Percentiles rank a stretch among this genome's conserved stretches.
These are phyloP conservation scores for Selaginella moellendorffii DNA, from an alignment of 75 land plant genomes.

Conservation along the genomic window DNA sequence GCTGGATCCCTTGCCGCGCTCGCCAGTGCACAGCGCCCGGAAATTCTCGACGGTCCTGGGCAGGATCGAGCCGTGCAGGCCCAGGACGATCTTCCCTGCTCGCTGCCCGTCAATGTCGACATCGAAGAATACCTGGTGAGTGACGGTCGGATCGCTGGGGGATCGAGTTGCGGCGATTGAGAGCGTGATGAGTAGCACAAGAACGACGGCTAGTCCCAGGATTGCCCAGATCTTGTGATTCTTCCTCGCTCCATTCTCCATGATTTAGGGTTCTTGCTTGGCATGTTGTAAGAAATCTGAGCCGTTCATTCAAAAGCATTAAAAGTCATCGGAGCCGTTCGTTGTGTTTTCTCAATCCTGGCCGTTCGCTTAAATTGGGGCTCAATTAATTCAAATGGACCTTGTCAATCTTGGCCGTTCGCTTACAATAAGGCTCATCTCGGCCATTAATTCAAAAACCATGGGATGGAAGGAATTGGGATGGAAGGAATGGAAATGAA, in stretches of 20 bases:
- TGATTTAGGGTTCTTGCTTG: not conserved
- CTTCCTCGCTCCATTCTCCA: not conserved
- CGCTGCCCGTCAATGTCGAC: constrained; percentile 66
- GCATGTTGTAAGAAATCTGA: too few species aligned
- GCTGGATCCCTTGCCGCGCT: constrained; percentile 56
- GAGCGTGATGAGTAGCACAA: not conserved
- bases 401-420: too few species aligned
- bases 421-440: too few species aligned
- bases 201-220: too few species aligned
- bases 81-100: constrained; percentile 67
- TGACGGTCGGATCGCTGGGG: constrained; percentile 40
- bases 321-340: too few species aligned
- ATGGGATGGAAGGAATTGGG: too few species aligned
- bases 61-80: constrained; percentile 50
- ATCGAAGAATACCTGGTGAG: constrained; percentile 67
- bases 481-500: too few species aligned
- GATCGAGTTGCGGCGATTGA: constrained; percentile 11
- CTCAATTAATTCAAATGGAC: too few species aligned
- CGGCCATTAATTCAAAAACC: too few species aligned
- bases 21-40: constrained; percentile 73
- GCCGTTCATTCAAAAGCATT: too few species aligned
- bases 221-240: not conserved
- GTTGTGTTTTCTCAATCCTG: too few species aligned
- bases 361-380: too few species aligned
- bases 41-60: constrained; percentile 86